Base-by-base conservation (phyloP, 148 eudicot species). In the Dysphania ambrosioides region DNA sequence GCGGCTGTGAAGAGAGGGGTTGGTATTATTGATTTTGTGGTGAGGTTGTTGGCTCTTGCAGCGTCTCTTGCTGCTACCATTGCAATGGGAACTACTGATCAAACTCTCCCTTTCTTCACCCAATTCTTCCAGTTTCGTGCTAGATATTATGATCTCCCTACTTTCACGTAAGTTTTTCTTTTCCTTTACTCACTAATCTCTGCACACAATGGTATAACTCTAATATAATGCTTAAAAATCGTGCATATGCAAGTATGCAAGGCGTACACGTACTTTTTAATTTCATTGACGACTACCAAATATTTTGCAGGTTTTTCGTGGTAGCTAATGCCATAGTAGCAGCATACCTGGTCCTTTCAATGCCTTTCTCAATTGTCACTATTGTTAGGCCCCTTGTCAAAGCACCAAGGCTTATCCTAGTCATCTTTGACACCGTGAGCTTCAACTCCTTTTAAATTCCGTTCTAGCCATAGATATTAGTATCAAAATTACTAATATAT, bases 331-430 rank as follows among this genome's bases (percentile, higher is more conserved):
- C 88, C 1, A 75, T 91, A 47, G 82, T 74, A 2, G 71, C 85
- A 18, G 88, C 82, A 9, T 93, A 93, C 74, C 80, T 93, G 35
- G 84, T 82, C 27, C 89, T 93, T 8, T 89, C 97, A 9, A 29
- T 91, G 71, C 90, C 98, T 19, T 82, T 93, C 82, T 91, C 95
- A n/a, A 87, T 93, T 19, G 90, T 93, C 66, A 82, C 90, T 68
- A 91, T 93, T 26, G 84, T 86, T 49, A 91, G 98, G 27, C 95
- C 98, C 4, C 86, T 81, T n/a, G 91, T 87, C 23, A 76, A 40
- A 3, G 88, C 72, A 44, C 85, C 95, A 21, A 89, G 97, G 81
- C 80, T 93, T 71, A 68, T 93, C 44, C 87, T 93, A 3, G 63
- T 93, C 51, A 66, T 86, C 75, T 79, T 82, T 34, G 98, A 93